A percentile compares a stretch with the other conserved stretches of the same genome.
Evolutionary conservation across 345 rosid genomes (phyloP).

Genomic region (Populus nigra): DNA sequence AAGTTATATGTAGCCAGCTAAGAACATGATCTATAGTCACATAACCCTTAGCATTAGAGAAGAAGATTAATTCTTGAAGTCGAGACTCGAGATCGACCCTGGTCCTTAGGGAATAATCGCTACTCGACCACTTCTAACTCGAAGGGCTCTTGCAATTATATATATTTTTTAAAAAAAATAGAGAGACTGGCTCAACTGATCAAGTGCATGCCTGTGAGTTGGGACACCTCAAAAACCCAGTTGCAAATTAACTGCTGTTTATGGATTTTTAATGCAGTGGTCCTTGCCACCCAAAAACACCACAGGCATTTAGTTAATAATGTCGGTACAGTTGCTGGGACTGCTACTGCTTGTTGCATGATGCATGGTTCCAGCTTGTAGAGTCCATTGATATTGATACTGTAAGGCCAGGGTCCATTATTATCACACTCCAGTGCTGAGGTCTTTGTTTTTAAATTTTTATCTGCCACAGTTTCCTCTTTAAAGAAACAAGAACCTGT

Average conservation of each 20-base stretch:
- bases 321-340: no score
- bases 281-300: not conserved
- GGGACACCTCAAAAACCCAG: not conserved
- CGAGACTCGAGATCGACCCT: not conserved
- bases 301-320: no score
- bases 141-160: not conserved
- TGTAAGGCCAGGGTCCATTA: not conserved
- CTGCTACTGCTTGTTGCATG: not conserved
- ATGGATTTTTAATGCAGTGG: not conserved
- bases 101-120: not conserved
- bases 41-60: no score
- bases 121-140: not conserved
- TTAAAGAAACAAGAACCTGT: no score
- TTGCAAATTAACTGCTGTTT: not conserved
- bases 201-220: not conserved
- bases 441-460: no score
- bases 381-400: no score
- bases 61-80: no score
- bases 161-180: no score
- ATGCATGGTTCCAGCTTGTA: not conserved
- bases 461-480: no score
- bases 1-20: not conserved
- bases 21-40: not conserved
- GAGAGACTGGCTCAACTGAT: no score
- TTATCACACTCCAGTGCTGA: not conserved